These are phyloP conservation scores for Microsporum audouinii DNA, from an alignment of 2,329 filamentous ascomycete species.

Conservation along the genomic window DNA sequence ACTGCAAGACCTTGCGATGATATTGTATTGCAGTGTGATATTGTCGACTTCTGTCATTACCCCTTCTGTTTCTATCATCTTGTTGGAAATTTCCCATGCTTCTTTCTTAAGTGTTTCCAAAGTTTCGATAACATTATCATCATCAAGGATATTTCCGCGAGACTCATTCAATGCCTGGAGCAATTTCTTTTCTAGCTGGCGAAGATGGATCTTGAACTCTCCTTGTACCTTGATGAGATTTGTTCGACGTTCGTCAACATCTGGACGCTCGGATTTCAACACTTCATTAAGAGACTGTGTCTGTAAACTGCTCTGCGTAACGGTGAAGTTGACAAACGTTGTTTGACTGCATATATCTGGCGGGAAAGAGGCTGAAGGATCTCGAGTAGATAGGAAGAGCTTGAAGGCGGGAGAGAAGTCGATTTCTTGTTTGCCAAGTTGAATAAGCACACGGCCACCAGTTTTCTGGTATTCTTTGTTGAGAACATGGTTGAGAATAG, in stretches of 20 bases:
- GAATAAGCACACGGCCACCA: constrained; percentile 91
- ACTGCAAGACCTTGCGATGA: constrained; percentile 89
- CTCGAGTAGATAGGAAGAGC: constrained; percentile 85
- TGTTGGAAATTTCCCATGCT: constrained; percentile 86
- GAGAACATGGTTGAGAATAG: constrained; percentile 93
- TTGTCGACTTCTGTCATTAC: constrained; percentile 97
- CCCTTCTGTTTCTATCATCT: constrained; percentile 93
- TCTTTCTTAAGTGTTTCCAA: constrained; percentile 96
- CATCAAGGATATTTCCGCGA: constrained; percentile 92
- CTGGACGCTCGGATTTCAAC: constrained; percentile 90
- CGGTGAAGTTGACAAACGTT: constrained; percentile 98
- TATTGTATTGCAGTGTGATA: constrained; percentile 86
- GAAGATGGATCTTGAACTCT: constrained; percentile 96
- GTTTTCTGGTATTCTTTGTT: constrained; percentile 99
- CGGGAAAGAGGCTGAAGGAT: constrained; percentile 89
- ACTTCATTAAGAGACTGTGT: constrained; percentile 97
- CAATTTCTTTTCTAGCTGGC: constrained; percentile 86
- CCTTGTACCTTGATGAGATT: constrained; percentile 98
- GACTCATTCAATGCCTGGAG: constrained; percentile 95
- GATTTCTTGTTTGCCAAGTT: constrained; percentile 96
- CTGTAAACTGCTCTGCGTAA: constrained; percentile 96
- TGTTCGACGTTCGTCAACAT: constrained; percentile 89
- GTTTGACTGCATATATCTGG: constrained; percentile 97
- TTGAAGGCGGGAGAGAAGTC: constrained; percentile 97
- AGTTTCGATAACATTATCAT: constrained; percentile 96